phyloP scores from a whole-genome alignment of 148 eudicot genomes.

The Persicaria tinctoria region DNA sequence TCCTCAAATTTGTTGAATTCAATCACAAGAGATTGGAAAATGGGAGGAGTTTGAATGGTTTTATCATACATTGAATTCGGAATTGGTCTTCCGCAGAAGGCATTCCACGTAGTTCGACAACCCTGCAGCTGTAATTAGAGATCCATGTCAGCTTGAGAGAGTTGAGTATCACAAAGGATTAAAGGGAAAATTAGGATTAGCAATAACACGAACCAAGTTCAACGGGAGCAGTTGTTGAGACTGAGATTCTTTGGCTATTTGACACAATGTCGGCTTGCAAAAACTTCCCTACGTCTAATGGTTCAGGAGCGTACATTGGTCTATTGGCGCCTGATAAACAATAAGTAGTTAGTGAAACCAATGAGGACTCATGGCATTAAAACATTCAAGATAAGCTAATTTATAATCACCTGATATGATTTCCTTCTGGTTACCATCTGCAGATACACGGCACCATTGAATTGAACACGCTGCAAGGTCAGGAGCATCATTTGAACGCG shows the following conservation, averaged over 20 bases:
- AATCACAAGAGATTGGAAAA: conserved; percentile 4
- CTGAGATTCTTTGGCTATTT: conserved; percentile 51
- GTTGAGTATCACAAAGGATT: not conserved
- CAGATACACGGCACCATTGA: conserved; percentile 86
- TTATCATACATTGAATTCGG: conserved; percentile 60
- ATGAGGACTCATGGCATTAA: not conserved
- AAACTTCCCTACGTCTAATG: conserved; percentile 79
- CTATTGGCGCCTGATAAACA: conserved; percentile 63
- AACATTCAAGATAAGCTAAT: not conserved
- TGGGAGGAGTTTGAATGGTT: not conserved
- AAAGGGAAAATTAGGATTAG: not conserved
- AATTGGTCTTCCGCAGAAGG: conserved; percentile 54
- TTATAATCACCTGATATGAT: conserved; percentile 57
- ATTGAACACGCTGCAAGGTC: conserved; percentile 77
- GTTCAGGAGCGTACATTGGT: conserved; percentile 85
- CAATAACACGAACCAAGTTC: conserved; percentile 38
- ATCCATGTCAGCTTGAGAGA: not conserved
- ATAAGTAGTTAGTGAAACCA: not conserved
- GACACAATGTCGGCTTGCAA: conserved; percentile 72
- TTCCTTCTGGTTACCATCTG: conserved; percentile 75
- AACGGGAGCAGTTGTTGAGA: conserved; percentile 57
- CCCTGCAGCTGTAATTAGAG: conserved; percentile 58
- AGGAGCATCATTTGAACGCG: conserved; percentile 58
- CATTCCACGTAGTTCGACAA: conserved; percentile 61
- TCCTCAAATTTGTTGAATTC: not conserved